Conservation (phyloP, 345 rosid genomes). For the Gossypium turneri region DNA sequence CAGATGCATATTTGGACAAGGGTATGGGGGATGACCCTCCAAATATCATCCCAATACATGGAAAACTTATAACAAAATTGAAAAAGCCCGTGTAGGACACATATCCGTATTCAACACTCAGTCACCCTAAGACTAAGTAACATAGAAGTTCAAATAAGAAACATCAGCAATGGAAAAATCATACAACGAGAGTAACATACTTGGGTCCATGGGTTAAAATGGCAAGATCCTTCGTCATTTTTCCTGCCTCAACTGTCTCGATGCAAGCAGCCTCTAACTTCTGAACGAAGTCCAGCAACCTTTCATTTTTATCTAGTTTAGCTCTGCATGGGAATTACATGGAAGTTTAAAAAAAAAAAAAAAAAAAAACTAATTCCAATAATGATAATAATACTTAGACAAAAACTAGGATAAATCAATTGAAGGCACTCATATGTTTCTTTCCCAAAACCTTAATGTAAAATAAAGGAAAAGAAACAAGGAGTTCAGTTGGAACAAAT, state of each 20-base stretch:
- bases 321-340: constrained; percentile 44
- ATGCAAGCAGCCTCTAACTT: constrained; percentile 87
- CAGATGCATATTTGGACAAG: neutral
- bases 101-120: neutral
- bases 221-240: constrained; percentile 98
- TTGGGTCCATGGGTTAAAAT: constrained; percentile 72
- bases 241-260: constrained; percentile 78
- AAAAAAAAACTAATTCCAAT: neutral
- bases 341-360: neutral
- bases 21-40: neutral
- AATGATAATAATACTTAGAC: neutral
- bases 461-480: neutral
- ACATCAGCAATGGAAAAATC: neutral
- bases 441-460: neutral
- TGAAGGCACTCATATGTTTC: neutral
- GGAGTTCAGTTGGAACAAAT: neutral
- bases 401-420: neutral
- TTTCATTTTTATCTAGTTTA: constrained; percentile 79
- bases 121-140: neutral
- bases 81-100: neutral
- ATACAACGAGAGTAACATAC: constrained; percentile 35
- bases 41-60: neutral
- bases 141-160: neutral
- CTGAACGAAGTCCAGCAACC: constrained; percentile 64
- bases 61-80: neutral